Conservation (phyloP, 805 yeast genomes). For the Starmerella floris region DNA sequence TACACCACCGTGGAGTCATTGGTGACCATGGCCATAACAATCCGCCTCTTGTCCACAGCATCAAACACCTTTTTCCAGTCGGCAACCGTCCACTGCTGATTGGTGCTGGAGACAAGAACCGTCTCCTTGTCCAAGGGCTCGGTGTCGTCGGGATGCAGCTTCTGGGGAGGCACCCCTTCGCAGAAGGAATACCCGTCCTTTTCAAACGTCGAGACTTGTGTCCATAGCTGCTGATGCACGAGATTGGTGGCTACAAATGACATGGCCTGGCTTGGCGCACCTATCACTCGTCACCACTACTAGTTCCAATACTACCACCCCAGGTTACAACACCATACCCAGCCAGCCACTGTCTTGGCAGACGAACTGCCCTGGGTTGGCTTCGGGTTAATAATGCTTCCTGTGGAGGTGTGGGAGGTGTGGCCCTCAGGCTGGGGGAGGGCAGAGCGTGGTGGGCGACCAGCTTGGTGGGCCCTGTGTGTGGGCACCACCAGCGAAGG, state of each 20-base stretch:
- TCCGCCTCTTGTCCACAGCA: constrained; percentile 18
- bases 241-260: constrained; percentile 22
- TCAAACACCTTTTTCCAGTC: constrained; percentile 27
- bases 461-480: too few species aligned
- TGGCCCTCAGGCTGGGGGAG: too few species aligned
- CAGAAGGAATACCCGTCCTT: constrained; percentile 15
- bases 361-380: too few species aligned
- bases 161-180: constrained; percentile 27
- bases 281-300: too few species aligned
- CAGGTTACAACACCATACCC: too few species aligned
- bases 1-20: constrained; percentile 34
- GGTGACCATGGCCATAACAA: constrained; percentile 33
- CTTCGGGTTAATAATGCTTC: too few species aligned
- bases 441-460: too few species aligned
- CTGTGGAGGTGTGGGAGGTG: too few species aligned
- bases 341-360: too few species aligned
- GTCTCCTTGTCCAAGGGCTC: constrained; percentile 18
- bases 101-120: constrained; percentile 19
- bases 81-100: constrained; percentile 26
- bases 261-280: neutral
- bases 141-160: constrained; percentile 27
- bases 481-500: too few species aligned
- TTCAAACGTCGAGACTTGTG: constrained; percentile 18
- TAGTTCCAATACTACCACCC: too few species aligned
- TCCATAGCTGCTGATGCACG: constrained; percentile 30